phyloP scores from a whole-genome alignment of 2,329 filamentous ascomycete species.

The Colletotrichum sp. region DNA sequence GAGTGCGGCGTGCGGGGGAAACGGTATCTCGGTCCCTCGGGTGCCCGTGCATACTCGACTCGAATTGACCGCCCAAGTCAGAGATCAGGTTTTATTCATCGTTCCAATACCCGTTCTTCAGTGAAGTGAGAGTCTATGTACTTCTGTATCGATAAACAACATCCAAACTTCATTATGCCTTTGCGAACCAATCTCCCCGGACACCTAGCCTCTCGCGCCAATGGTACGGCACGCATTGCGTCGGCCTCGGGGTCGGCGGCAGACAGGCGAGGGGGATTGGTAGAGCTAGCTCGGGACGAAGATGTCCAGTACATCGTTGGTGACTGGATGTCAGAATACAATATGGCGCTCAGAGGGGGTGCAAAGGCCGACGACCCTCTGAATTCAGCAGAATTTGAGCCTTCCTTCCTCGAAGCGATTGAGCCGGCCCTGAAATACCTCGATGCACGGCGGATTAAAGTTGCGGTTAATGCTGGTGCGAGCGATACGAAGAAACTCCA shows the following conservation, averaged over 20 bases:
- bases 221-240: slow-evolving; percentile 26
- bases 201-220: not conserved
- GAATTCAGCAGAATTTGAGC: slow-evolving; percentile 25
- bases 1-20: not conserved
- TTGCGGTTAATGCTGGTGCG: slow-evolving; percentile 46
- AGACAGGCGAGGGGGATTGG: slow-evolving; percentile 28
- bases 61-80: not conserved
- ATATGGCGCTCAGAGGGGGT: slow-evolving; percentile 51
- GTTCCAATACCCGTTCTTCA: not conserved
- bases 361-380: slow-evolving; percentile 29
- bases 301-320: slow-evolving; percentile 42
- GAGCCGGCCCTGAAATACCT: slow-evolving; percentile 41
- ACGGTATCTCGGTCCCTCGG: not conserved
- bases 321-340: slow-evolving; percentile 50
- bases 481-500: slow-evolving; percentile 39
- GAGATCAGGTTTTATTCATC: not conserved
- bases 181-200: not conserved
- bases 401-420: slow-evolving; percentile 48
- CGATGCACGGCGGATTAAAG: slow-evolving; percentile 35
- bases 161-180: not conserved
- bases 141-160: not conserved
- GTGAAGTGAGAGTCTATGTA: not conserved
- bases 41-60: not conserved
- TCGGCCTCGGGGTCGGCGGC: slow-evolving; percentile 33
- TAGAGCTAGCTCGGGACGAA: slow-evolving; percentile 25